Conservation (phyloP, 2,329 filamentous ascomycete species). For the Microdochium nivale region DNA sequence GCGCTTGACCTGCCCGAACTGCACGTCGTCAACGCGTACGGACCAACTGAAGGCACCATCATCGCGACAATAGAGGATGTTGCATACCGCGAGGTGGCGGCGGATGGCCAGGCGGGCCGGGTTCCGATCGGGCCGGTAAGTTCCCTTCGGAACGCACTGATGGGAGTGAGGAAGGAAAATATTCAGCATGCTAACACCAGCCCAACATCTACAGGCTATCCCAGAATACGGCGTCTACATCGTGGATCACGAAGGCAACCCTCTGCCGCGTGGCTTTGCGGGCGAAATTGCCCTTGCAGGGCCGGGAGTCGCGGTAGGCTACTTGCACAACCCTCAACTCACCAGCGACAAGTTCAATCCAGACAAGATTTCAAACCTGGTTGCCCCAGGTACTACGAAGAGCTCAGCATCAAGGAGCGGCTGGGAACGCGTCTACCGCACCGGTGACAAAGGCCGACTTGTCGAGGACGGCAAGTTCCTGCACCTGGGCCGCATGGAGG, state of each 20-base stretch:
- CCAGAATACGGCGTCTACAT: background rate
- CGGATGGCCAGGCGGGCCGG: background rate
- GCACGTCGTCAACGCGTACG: conserved; percentile 1
- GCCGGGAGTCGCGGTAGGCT: conserved; percentile 1
- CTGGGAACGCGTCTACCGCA: conserved; percentile 1
- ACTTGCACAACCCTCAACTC: conserved; percentile 1
- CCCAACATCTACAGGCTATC: background rate
- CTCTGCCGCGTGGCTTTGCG: background rate
- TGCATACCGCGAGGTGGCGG: background rate
- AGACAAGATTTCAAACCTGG: background rate
- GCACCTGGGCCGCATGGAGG: conserved; percentile 2
- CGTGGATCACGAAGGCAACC: background rate
- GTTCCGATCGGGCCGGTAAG: background rate
- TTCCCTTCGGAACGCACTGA: too few relatives aligned
- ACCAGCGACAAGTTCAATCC: background rate
- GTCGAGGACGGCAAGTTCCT: conserved; percentile 2
- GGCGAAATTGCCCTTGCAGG: conserved; percentile 5
- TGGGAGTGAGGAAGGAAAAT: too few relatives aligned
- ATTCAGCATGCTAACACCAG: background rate
- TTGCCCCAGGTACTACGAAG: background rate
- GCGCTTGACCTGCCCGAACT: background rate
- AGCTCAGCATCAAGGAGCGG: background rate
- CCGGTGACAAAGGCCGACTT: conserved; percentile 1
- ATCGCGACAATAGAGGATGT: background rate
- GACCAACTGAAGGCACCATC: conserved; percentile 1